Conservation (phyloP, 768 basidiomycete species). For the Psilocybe subaeruginosa region DNA sequence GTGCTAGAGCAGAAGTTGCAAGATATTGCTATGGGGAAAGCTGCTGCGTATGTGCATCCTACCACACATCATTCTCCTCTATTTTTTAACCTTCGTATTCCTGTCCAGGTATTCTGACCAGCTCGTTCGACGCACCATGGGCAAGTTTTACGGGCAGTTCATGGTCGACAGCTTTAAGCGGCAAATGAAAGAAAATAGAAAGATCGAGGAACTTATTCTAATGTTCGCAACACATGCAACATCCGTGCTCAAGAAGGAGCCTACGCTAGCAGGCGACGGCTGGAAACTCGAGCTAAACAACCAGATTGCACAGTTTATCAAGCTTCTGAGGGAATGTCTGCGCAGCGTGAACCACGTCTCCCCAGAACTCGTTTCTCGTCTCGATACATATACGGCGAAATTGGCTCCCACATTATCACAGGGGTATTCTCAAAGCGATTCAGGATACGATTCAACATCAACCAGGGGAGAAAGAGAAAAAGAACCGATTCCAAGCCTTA, state of each 20-base stretch:
- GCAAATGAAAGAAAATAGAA: slow-evolving; percentile 94
- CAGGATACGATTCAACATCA: slow-evolving; percentile 69
- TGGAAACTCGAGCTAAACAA: slow-evolving; percentile 95
- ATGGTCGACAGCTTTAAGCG: slow-evolving; percentile 82
- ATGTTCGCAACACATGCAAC: slow-evolving; percentile 95
- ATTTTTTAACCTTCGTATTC: neutral
- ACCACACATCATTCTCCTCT: neutral
- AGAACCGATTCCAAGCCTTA: slow-evolving; percentile 43
- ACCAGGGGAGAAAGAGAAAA: slow-evolving; percentile 49
- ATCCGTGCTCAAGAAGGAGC: slow-evolving; percentile 86
- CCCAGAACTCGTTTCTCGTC: slow-evolving; percentile 76
- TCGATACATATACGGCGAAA: slow-evolving; percentile 86
- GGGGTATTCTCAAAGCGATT: slow-evolving; percentile 47
- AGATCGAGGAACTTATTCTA: slow-evolving; percentile 96
- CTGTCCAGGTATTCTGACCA: slow-evolving; percentile 82
- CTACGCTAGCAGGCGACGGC: slow-evolving; percentile 76
- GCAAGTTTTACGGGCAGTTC: slow-evolving; percentile 90
- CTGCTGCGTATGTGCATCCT: slow-evolving; percentile 70
- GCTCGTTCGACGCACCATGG: slow-evolving; percentile 86
- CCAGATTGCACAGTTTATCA: slow-evolving; percentile 89
- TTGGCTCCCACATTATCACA: slow-evolving; percentile 62
- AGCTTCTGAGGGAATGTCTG: slow-evolving; percentile 82
- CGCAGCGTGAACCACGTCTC: slow-evolving; percentile 75
- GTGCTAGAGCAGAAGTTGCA: slow-evolving; percentile 88
- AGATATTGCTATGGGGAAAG: slow-evolving; percentile 92